Base-by-base conservation (phyloP, 805 yeast species). In the Lachancea kluyveri region DNA sequence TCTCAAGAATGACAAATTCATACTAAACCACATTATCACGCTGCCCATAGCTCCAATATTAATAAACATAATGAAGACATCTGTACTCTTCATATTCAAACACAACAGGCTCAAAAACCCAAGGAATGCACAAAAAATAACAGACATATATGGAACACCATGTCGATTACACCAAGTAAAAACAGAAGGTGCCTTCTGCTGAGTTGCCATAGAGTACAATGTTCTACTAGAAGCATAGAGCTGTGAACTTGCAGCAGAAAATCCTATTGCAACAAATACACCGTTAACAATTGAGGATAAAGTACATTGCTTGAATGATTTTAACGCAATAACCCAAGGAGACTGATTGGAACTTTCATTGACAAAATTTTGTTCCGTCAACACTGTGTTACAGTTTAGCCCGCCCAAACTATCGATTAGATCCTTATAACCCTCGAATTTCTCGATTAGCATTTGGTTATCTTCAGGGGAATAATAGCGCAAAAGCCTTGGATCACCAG, bases 91-190 rank as follows among this genome's bases (percentile, higher is more conserved):
- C 37, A 70, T 64, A 22, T 72, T 65, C 6, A 77, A 71, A n/a
- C 81, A 68, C 16, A 79, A 48, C 48, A 62, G 77, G 0, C 84
- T 68, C 24, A 80, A 53, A 6, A 72, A 48, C 0, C 83, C 81
- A 50, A 82, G 70, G 1, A 65, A 29, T 3, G 77, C 77, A 0
- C 86, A 68, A 34, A 74, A 68, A 21, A 80, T 41, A 2, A 83
- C 87, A 3, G 88, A 64, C 37, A 66, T 60, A 48, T 79, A 81
- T 0, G 94, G 94, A 6, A 79, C 80, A 3, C 94, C 94, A 17
- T 58, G 54, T 18, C 64, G 61, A 25, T 75, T 70, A 48, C 92
- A 80, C 17, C 57, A 54, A 0, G 78, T 62, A 46, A 83, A 75
- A 10, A 72, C 49, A 8, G 56, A 57, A 6, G 86, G 84, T 0